Conservation (phyloP, 371 early-diverging fungal genomes). For the Mortierella sp. region DNA sequence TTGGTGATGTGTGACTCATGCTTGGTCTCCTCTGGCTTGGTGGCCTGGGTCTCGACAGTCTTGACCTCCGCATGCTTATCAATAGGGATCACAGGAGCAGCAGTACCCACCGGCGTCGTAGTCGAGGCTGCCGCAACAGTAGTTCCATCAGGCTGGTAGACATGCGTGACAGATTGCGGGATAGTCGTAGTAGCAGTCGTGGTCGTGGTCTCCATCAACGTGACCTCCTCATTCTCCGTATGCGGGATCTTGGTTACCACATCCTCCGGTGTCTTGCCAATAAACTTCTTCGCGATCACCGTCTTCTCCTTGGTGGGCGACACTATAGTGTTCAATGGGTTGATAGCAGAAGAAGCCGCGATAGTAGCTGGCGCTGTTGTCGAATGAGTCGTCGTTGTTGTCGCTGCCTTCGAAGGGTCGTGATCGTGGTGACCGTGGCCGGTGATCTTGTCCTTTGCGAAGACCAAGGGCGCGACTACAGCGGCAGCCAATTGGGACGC, state of each 20-base stretch:
- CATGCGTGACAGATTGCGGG: neutral
- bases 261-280: slow-evolving; percentile 2
- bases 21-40: neutral
- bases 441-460: neutral
- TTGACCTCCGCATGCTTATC: neutral
- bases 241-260: slow-evolving; percentile 5
- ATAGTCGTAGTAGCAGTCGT: neutral
- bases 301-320: neutral
- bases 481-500: neutral
- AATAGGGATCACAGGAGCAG: neutral
- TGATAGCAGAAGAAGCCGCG: neutral
- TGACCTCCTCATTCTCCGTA: slow-evolving; percentile 4
- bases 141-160: neutral
- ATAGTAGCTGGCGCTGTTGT: neutral
- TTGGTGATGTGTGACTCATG: neutral
- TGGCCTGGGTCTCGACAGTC: neutral
- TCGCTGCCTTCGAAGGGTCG: no score
- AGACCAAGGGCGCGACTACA: neutral
- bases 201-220: slow-evolving; percentile 13
- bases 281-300: neutral
- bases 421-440: neutral
- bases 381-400: no score
- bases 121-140: neutral
- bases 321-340: neutral
- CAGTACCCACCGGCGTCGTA: no score